A percentile compares a stretch with the other conserved stretches of the same genome.
Conservation (phyloP, 495 filamentous ascomycete species). For the Daldinia caldariorum region DNA sequence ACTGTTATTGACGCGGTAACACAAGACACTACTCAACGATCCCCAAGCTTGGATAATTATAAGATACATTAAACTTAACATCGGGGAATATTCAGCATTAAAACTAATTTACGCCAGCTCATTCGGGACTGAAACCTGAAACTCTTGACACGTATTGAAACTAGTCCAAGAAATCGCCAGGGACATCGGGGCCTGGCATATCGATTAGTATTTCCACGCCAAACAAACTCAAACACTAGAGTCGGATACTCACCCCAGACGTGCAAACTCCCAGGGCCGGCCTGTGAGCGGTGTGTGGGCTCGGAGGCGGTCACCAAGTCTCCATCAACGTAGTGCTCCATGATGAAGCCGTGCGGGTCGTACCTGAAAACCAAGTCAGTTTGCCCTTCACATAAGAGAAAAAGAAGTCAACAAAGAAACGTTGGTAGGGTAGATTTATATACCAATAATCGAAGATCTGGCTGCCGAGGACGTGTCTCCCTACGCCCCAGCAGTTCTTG, state of each 20-base stretch:
- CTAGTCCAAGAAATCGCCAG: slow-evolving; percentile 39
- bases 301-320: slow-evolving; percentile 71
- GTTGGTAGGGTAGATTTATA: slow-evolving; percentile 20
- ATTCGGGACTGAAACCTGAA: background rate
- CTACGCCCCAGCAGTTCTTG: slow-evolving; percentile 75
- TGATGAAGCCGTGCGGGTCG: slow-evolving; percentile 69
- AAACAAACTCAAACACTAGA: background rate
- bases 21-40: slow-evolving; percentile 9
- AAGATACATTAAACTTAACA: slow-evolving; percentile 18
- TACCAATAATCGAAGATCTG: slow-evolving; percentile 78
- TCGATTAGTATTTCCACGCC: slow-evolving; percentile 3
- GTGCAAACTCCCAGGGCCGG: slow-evolving; percentile 56
- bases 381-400: background rate
- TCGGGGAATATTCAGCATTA: background rate
- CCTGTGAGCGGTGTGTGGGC: slow-evolving; percentile 58
- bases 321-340: slow-evolving; percentile 76
- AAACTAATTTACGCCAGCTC: slow-evolving; percentile 1
- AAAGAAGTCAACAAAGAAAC: background rate
- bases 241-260: slow-evolving; percentile 59
- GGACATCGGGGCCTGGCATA: slow-evolving; percentile 41
- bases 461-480: slow-evolving; percentile 73
- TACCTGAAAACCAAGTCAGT: slow-evolving; percentile 49
- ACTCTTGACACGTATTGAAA: too few species aligned
- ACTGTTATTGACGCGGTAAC: background rate
- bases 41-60: slow-evolving; percentile 20